Evolutionary conservation across 208 protist genomes (phyloP), one percentile per base, ranked within the genome.

Genomic region (Wallacemonas sp.): DNA sequence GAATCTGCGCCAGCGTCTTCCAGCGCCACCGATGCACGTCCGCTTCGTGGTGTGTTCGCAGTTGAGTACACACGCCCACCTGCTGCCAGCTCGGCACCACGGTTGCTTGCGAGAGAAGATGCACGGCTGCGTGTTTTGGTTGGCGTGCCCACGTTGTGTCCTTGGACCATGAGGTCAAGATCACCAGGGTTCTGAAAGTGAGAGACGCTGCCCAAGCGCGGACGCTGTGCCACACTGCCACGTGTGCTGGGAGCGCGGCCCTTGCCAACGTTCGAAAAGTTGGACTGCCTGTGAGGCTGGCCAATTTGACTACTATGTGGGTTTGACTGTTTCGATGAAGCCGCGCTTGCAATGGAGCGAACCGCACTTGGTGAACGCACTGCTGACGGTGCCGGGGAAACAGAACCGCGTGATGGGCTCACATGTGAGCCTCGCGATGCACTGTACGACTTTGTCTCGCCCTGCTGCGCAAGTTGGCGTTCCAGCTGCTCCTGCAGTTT

Each of bases 91-190:
- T 58, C 51, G 21, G 30, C 51, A 5, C 51, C 51, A 58, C 51
- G 51, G 51, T 58, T 58, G 51, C 51, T 58, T 12, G 66, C 42
- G 5, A 66, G 26, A 0, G 62, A 64, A 0, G 75, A 72, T 27
- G 70, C 36, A 26, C 62, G 70, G 59, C 62, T 73, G 47, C 46
- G 66, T 26, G 36, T 63, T 31, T 45, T 56, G 6, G 26, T 14
- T 2, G 63, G 56, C 12, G 45, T 45, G 14, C 31, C 70, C 4
- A 73, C 65, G 8, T 44, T 51, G 24, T 56, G 68, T 2, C 75
- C 75, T 9, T 67, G n/a, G 9, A 76, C 38, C n/a, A 34, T 34
- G 15, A 81, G 27, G 46, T 74, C 51, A 3, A 74, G 17, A 3
- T 63, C 27, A 17, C 3, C 21, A 9, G 21, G 24, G n/a, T 36